Evolutionary conservation across 257 asterid species (phyloP), one percentile per base, ranked within the genome.

Genomic region (Nicotiana benthamiana): DNA sequence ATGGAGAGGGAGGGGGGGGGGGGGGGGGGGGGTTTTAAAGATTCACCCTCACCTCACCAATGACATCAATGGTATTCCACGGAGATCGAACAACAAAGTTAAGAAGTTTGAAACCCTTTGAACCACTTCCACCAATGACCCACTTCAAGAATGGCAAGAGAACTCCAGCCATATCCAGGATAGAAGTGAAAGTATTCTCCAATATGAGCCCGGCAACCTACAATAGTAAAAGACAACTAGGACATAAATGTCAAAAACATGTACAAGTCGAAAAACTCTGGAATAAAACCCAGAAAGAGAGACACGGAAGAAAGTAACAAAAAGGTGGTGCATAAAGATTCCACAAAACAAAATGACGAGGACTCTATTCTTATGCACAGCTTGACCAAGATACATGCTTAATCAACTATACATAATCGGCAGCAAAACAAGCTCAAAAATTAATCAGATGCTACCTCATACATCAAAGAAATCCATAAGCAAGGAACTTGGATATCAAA

Each of bases 81-180:
- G 98, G 99, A 52, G 99, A 96, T 76, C 97, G 97, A 77, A 96
- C 98, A 34, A 96, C 83, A 87, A 88, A 92, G 82, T 96, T 94
- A 77, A 96, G 91, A 85, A 90, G 86, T 82, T 84, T 85, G 81
- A 92, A 93, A 72, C 94, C 93, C 87, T 92, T 92, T 79, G 98
- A 89, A 81, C 88, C 87, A 84, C 91, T 89, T 87, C 88, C 92
- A 79, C 99, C 98, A 79, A 96, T 92, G 86, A 96, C 90, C 97
- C 92, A 94, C 89, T 92, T 94, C 86, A 96, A 85, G 83, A 92
- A 88, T 70, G 98, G 98, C 62, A 94, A 85, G 28, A 94, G 87
- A 86, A 96, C 97, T 64, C 98, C 99, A 26, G 98, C 99, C 98
- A 94, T 92, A 86, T 96, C 99, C 76, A 96, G 90, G 86, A 96